Base-by-base conservation (phyloP, 2,329 filamentous ascomycete genomes). In the Ceratocystis eucalypticola region DNA sequence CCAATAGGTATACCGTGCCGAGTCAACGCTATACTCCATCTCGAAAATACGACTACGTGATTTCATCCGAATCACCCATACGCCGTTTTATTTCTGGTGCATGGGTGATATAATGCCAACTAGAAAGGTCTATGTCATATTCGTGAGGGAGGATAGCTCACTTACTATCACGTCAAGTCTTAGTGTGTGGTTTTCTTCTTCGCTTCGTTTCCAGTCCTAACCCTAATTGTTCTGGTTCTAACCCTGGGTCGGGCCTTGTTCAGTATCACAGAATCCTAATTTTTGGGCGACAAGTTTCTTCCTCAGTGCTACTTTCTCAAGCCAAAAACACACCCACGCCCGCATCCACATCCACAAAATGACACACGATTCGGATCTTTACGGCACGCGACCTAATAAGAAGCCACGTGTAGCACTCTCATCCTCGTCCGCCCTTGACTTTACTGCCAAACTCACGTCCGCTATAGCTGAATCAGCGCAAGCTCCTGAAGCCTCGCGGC, bases 371-470 rank as follows among this genome's bases (percentile, higher is more conserved):
- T 80, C 83, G 7, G 77, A 85, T 69, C 83, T 96, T 15, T 96
- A 96, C 76, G 91, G 91, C 72, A 82, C 87, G 64, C 83, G 84
- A 65, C 84, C 85, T 46, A 78, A 83, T 10, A 93, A 91, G 75
- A 86, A 85, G 71, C 80, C 83, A 70, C 82, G 82, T 72, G 86
- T 85, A 72, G 85, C 88, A 72, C 83, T 89, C 67, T 84, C 85
- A 20, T 84, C 91, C 20, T 87, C 85, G 20, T 85, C 84, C 63
- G 87, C 85, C 57, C 84, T 96, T 65, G 86, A 91, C 73, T 97
- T 99, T 78, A 86, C 88, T n/a, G 89, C 90, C 10, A 89, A 94
- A 70, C 84, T 97, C 69, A 88, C 88, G 71, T 89, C 87, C 59
- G 84, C 96, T 66, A 90, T 96, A 76, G 80, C 87, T 65, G 79